Conservation (phyloP, 2,329 filamentous ascomycete genomes). For the Metarhizium rileyi region DNA sequence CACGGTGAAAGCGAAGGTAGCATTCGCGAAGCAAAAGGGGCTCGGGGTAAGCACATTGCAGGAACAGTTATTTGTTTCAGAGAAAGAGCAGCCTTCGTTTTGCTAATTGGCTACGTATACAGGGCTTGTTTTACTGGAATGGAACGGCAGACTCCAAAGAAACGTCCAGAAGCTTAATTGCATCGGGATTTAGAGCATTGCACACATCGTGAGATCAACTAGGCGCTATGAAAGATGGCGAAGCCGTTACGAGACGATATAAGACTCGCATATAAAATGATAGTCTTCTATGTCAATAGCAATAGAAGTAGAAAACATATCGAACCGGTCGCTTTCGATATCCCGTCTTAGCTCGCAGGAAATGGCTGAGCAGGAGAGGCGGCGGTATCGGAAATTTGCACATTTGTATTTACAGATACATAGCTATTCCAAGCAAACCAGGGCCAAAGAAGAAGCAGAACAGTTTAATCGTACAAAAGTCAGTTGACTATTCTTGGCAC, state of each 20-base stretch:
- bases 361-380: background rate
- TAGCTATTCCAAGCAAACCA: no score
- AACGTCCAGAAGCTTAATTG: slow-evolving; percentile 46
- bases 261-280: background rate
- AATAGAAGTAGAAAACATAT: background rate
- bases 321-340: background rate
- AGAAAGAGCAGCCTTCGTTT: background rate
- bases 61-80: background rate
- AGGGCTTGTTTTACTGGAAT: slow-evolving; percentile 76
- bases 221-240: background rate
- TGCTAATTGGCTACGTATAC: slow-evolving; percentile 7
- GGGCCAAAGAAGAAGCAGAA: no score
- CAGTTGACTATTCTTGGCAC: no score
- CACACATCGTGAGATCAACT: slow-evolving; percentile 14
- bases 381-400: background rate
- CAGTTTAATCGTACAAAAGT: no score
- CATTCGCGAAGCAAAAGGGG: slow-evolving; percentile 60
- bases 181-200: slow-evolving; percentile 45
- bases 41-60: slow-evolving; percentile 44
- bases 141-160: slow-evolving; percentile 60
- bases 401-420: background rate
- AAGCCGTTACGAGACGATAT: background rate
- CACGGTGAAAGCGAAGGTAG: slow-evolving; percentile 66
- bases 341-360: background rate
- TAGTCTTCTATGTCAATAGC: no score